Base-by-base conservation (phyloP, 176 grass and related monocot species). In the Musa beccarii region DNA sequence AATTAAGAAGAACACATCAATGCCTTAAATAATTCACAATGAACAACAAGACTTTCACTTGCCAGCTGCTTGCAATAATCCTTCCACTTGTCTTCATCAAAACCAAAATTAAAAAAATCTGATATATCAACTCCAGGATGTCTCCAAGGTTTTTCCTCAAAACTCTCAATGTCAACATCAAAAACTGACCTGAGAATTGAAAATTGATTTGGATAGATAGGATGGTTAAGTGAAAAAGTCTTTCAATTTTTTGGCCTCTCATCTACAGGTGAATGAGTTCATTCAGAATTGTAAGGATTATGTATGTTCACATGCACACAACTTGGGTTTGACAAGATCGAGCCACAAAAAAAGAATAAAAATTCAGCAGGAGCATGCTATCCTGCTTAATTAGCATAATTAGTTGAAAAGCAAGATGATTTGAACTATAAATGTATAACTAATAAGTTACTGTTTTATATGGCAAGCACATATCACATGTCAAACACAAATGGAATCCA, bases 91-190 rank as follows among this genome's bases (percentile, higher is more conserved):
- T 94, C 91, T 59, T 99, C 91, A 86, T 92, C 86, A 59, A 99
- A 65, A 59, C 79, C 91, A 76, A 99, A 99, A 75, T 99, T 99
- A 73, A 99, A 99, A 68, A 87, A 99, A 67, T 99, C 96, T 49
- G 89, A 89, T 59, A 85, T 78, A 74, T 94, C 96, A 63, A 83
- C 89, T 79, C 96, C 89, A 81, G 88, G 81, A 79, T 92, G 63
- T 84, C 79, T 92, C 96, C 96, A 99, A 83, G 89, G 96, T 79
- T 99, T 99, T 77, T 99, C 96, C 82, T 99, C 96, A 77, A 99
- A 99, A 73, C 78, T 81, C 78, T 92, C 88, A 71, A 84, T 79
- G 16, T 95, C 96, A 66, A 99, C 80, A 81, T 99, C 91, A 86
- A 89, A 95, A 75, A 95, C 84, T 77, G 83, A 83, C 89, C 96